Base-by-base conservation (phyloP, 2,329 filamentous ascomycete species). In the Microthyrium microscopicum region DNA sequence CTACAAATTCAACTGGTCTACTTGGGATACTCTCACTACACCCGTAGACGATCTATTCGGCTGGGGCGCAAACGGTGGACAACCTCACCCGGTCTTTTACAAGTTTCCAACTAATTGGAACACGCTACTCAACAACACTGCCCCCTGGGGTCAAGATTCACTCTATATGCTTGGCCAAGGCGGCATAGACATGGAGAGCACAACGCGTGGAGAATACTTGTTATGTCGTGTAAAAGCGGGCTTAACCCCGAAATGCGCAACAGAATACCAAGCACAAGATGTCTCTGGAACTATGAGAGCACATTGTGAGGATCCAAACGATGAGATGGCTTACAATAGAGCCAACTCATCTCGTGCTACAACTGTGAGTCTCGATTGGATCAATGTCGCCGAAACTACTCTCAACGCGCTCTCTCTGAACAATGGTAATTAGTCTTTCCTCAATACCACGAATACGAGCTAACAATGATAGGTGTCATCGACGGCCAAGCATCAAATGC, bases 21-120 rank as follows among this genome's bases (percentile, higher is more conserved):
- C 15, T 9, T 12, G 11, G 8, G 15, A 12, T 19, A 24, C 17
- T 1, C 74, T 74, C 39, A 49, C 51, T 8, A 79, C 72, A 0
- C 63, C 57, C 0, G 68, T 82, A 0, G 77, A 85, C 43, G 66
- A 78, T 3, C 55, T 84, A 2, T 87, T 87, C 44, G 59, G 60
- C 7, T 84, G 77, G 70, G 72, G 72, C 0, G 44, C 58, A 2
- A 51, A 61, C 20, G 61, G 70, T 33, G 39, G 48, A 25, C 19
- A 20, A 20, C 26, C 39, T n/a, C 48, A 49, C 2, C 52, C 54
- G 0, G 49, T 58, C 0, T 59, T 60, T 31, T 52, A 62, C 3
- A 65, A 54, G 31, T 49, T 60, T 18, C 80, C 80, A 0, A 49
- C 55, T 1, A 53, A 65, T 5, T 77, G 65, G 53, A 85, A 87